These are phyloP conservation scores for Oryza rufipogon DNA, from an alignment of 176 grass and related monocot species.

Conservation along the genomic window DNA sequence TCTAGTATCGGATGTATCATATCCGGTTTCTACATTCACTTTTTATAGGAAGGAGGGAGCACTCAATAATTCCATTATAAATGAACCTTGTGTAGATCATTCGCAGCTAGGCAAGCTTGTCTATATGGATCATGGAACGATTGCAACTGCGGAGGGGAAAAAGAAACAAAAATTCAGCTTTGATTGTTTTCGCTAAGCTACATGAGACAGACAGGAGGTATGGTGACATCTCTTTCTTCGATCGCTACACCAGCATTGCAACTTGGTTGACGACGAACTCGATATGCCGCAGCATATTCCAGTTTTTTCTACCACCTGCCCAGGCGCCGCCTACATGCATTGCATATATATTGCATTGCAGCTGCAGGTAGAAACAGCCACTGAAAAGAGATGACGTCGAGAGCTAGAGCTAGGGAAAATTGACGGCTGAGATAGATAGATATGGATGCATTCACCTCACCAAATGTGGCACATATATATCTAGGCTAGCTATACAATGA, in stretches of 20 bases:
- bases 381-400: slow-evolving; percentile 28
- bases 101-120: neutral
- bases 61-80: neutral
- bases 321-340: neutral
- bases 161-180: no score
- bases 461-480: neutral
- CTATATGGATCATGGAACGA: no score
- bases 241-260: neutral
- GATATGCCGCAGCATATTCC: slow-evolving; percentile 60
- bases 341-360: neutral
- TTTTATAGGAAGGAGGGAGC: no score
- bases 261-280: neutral
- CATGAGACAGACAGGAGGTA: neutral
- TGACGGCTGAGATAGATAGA: neutral
- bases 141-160: no score
- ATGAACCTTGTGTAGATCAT: neutral
- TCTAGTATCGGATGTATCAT: no score
- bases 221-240: neutral
- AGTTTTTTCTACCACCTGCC: neutral
- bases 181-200: no score
- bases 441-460: slow-evolving; percentile 26
- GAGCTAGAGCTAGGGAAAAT: neutral
- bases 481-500: neutral
- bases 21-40: no score
- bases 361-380: neutral